phyloP scores from a whole-genome alignment of 2,329 filamentous ascomycete genomes.

The Ceratocystiopsis minuta region DNA sequence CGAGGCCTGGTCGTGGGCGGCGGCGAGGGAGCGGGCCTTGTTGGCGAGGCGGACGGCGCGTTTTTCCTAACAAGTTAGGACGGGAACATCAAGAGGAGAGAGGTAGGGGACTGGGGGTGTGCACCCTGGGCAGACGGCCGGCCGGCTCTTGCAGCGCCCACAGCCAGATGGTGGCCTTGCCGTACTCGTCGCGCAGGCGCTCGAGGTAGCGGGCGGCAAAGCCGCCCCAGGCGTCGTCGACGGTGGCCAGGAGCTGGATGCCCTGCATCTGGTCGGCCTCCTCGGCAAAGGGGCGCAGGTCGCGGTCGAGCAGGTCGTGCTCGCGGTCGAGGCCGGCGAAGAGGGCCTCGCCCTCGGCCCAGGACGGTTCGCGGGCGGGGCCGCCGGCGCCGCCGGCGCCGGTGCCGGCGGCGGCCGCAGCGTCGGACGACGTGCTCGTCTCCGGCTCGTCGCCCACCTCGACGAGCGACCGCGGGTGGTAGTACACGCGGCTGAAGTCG shows the following conservation, averaged over 20 bases:
- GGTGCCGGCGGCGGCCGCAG: neutral
- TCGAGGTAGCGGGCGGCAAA: conserved; percentile 60
- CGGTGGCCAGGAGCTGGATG: conserved; percentile 54
- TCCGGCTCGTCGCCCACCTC: conserved; percentile 34
- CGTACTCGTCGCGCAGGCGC: conserved; percentile 71
- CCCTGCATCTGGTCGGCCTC: conserved; percentile 88
- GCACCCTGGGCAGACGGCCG: conserved; percentile 33
- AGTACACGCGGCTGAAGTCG: conserved; percentile 85
- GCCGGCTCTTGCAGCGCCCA: conserved; percentile 60
- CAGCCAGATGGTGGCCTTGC: conserved; percentile 71
- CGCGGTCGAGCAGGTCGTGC: conserved; percentile 76
- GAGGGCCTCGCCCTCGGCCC: conserved; percentile 54
- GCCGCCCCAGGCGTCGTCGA: conserved; percentile 69
- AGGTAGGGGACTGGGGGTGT: neutral
- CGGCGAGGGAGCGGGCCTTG: conserved; percentile 50
- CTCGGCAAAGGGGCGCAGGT: conserved; percentile 73
- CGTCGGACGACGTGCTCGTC: neutral
- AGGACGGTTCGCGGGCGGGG: conserved; percentile 20
- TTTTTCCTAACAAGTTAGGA: conserved; percentile 28
- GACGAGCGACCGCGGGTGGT: conserved; percentile 71
- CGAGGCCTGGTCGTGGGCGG: conserved; percentile 52
- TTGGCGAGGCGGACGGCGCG: conserved; percentile 52
- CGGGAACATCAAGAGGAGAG: neutral
- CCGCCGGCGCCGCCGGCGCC: neutral
- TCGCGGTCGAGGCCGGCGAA: conserved; percentile 59